Evolutionary conservation across 768 basidiomycete species (phyloP).

Genomic region (Suillus decipiens): DNA sequence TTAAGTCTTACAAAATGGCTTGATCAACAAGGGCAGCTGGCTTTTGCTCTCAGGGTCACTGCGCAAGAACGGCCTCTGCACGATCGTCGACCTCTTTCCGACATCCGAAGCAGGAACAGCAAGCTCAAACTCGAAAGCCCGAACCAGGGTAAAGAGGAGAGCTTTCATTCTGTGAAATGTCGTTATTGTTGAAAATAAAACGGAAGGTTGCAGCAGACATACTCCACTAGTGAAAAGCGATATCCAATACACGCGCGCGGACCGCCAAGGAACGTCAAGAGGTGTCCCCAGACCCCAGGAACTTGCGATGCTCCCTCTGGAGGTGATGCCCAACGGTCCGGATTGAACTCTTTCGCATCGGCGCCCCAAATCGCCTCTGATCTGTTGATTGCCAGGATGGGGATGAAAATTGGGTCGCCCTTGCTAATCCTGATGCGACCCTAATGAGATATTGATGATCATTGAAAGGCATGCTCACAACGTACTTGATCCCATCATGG

Average conservation of each 20-base stretch:
- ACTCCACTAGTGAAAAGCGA: conserved; percentile 64
- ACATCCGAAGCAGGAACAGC: conserved; percentile 50
- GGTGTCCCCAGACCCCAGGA: conserved; percentile 62
- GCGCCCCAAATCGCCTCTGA: conserved; percentile 60
- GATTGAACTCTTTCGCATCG: conserved; percentile 64
- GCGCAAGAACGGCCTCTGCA: conserved; percentile 47
- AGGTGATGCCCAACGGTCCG: conserved; percentile 59
- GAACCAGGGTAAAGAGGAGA: conserved; percentile 50
- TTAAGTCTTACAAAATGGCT: conserved; percentile 10
- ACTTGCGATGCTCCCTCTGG: conserved; percentile 46
- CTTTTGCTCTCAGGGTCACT: conserved; percentile 39
- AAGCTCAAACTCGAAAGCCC: conserved; percentile 53
- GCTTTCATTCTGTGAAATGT: conserved; percentile 37
- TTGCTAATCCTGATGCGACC: conserved; percentile 37
- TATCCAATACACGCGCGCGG: conserved; percentile 69
- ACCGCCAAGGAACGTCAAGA: conserved; percentile 65
- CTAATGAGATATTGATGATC: background rate
- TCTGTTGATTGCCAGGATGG: conserved; percentile 55
- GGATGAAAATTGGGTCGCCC: conserved; percentile 50
- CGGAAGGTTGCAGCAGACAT: conserved; percentile 22
- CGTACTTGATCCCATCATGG: conserved; percentile 41
- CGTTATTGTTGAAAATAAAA: background rate
- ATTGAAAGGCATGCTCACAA: background rate
- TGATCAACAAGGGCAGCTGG: conserved; percentile 44
- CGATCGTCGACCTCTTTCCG: conserved; percentile 27